A percentile compares a stretch with the other conserved stretches of the same genome.
Conservation (phyloP, 2,329 filamentous ascomycete genomes). For the Diaporthe ampelina region DNA sequence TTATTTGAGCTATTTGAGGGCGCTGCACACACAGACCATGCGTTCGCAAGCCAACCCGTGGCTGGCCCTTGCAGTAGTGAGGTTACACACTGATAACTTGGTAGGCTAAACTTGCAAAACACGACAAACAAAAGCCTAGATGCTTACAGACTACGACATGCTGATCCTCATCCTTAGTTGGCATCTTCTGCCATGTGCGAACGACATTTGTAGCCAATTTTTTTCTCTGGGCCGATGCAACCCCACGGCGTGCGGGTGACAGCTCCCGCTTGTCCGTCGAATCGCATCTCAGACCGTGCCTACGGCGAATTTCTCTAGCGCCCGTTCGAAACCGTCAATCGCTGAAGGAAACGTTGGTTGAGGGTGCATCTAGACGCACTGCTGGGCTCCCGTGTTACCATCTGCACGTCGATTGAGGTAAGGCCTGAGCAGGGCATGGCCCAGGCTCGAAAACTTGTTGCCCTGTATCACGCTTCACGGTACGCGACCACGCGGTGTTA, state of each 20-base stretch:
- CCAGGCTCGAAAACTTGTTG: neutral
- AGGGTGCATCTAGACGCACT: slow-evolving; percentile 2
- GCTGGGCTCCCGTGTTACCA: neutral
- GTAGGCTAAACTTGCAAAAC: slow-evolving; percentile 30
- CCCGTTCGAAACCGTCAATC: slow-evolving; percentile 23
- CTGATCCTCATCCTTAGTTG: slow-evolving; percentile 8
- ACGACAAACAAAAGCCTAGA: slow-evolving; percentile 13
- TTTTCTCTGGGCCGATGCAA: slow-evolving; percentile 26
- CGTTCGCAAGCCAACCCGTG: slow-evolving; percentile 22
- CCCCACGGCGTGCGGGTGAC: slow-evolving; percentile 20
- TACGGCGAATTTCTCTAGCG: slow-evolving; percentile 20
- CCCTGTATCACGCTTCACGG: slow-evolving; percentile 1
- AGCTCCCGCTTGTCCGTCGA: slow-evolving; percentile 25
- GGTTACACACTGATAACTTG: slow-evolving; percentile 24
- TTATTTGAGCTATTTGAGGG: slow-evolving; percentile 1
- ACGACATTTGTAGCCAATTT: slow-evolving; percentile 12
- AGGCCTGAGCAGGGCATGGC: neutral
- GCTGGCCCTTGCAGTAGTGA: slow-evolving; percentile 29
- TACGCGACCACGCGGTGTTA: slow-evolving; percentile 18
- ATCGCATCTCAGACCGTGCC: slow-evolving; percentile 11
- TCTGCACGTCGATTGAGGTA: neutral
- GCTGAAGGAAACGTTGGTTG: neutral
- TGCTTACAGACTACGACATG: slow-evolving; percentile 16
- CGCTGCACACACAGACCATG: slow-evolving; percentile 29
- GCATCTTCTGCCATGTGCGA: slow-evolving; percentile 10